Base-by-base conservation (phyloP, 2,329 filamentous ascomycete genomes). In the Lachnellula arida region DNA sequence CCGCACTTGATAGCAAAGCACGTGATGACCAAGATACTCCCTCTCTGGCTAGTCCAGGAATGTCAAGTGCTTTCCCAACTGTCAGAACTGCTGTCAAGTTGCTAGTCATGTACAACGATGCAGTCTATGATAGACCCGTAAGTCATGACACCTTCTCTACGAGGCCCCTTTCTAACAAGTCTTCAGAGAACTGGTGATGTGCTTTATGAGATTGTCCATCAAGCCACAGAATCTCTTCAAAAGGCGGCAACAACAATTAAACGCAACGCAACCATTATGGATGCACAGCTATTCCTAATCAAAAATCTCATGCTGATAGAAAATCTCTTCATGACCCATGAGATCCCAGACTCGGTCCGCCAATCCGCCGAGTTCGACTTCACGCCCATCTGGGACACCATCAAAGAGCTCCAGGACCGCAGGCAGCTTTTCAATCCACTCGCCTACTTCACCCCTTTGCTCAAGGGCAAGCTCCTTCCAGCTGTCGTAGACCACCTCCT, bases 231-330 rank as follows among this genome's bases (percentile, higher is more conserved):
- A 51, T 91, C 92, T 3, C 81, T 99, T 17, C 83, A 91, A 60
- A 81, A 85, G 50, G 93, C 91, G 28, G 88, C 91, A 63, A 76
- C 80, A 5, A 82, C 82, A 58, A 87, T 96, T 63, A 81, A 84
- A 54, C 80, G 80, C 37, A 84, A 82, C 60, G 72, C 73, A n/a
- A 75, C 76, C 69, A 80, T 82, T 1, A 80, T 86, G 6, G 91
- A 97, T 69, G 82, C 88, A 0, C 89, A 96, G 63, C 80, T 99
- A 4, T 99, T 99, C 73, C 86, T 97, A 67, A 87, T 99, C 65
- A 94, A 93, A 65, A 96, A 99, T 70, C 81, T 99, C 2, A 86
- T 99, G 49, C 87, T 97, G 49, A 82, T 99, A 51, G 97, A 97
- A 73, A 95, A 97, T 69, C 90, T 97, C 70, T 88, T 99, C 51